Evolutionary conservation across 2,329 filamentous ascomycete genomes (phyloP).

Genomic region (Aureobasidium sp.): DNA sequence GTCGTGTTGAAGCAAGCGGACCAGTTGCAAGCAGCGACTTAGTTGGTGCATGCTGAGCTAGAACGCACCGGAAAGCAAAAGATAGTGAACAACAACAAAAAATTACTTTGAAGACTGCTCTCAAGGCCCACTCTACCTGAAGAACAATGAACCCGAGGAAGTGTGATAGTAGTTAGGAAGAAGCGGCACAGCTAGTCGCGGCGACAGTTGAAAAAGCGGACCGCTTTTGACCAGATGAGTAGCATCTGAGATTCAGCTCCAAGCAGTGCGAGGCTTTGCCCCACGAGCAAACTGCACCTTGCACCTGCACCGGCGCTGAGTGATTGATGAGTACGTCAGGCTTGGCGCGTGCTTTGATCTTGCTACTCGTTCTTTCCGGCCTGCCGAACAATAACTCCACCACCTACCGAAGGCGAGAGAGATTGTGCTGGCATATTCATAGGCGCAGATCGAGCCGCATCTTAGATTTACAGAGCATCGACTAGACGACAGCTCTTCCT

Average conservation of each 20-base stretch:
- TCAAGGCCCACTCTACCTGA: not conserved
- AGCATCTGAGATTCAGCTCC: not conserved
- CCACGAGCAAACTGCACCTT: not conserved
- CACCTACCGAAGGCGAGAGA: conserved; percentile 3
- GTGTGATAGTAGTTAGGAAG: not conserved
- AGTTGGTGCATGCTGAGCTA: not conserved
- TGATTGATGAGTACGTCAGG: not conserved
- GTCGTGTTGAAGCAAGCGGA: not conserved
- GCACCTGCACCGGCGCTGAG: not conserved
- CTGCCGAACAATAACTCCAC: conserved; percentile 10
- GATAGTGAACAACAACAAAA: not conserved
- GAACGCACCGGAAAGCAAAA: not conserved
- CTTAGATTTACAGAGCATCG: not conserved
- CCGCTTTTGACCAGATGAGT: not conserved
- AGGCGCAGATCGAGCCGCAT: not conserved
- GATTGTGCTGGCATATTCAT: conserved; percentile 8
- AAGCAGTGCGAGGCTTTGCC: not conserved
- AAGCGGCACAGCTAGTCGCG: not conserved
- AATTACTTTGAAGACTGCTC: not conserved
- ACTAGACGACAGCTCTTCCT: not conserved
- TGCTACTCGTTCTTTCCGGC: conserved; percentile 13
- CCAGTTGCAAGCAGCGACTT: not conserved
- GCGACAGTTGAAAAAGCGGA: not conserved
- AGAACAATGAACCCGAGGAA: not conserved
- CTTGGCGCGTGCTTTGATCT: conserved; percentile 9